These are phyloP conservation scores for Chaetoceros muelleri DNA, from an alignment of 108 stramenopile genomes.

Conservation along the genomic window DNA sequence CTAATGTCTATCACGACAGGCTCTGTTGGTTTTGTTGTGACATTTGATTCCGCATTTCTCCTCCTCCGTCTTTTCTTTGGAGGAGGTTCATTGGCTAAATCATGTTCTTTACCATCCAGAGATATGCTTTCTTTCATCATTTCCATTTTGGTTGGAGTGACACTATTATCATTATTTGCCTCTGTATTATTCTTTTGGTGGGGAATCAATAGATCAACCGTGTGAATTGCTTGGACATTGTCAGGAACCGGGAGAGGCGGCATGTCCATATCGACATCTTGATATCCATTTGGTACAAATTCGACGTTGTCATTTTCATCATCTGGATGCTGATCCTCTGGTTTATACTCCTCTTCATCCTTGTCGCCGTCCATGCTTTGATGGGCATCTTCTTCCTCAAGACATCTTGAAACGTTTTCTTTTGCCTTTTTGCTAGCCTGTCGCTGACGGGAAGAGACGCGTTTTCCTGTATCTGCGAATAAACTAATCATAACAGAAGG, in stretches of 20 bases:
- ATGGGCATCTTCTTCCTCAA: neutral
- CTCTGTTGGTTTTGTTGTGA: neutral
- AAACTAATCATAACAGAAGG: neutral
- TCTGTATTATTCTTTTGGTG: neutral
- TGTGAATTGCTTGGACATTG: neutral
- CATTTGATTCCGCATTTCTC: neutral
- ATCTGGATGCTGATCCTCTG: neutral
- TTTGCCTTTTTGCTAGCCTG: neutral
- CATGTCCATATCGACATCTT: neutral
- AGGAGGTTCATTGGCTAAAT: neutral
- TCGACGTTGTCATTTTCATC: neutral
- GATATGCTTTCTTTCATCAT: too few species aligned
- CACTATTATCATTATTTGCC: neutral
- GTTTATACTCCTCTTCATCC: neutral
- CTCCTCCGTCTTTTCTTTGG: neutral
- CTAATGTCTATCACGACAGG: conserved; percentile 50
- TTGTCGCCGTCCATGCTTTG: too few species aligned
- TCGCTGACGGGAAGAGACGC: neutral
- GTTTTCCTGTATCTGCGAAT: neutral
- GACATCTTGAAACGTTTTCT: neutral
- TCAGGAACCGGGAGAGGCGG: neutral
- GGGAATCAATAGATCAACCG: neutral
- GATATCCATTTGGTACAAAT: neutral
- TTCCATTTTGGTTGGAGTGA: too few species aligned
- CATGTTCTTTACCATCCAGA: neutral